Conservation (phyloP, 208 protist species). For the Leishmania aethiopica region DNA sequence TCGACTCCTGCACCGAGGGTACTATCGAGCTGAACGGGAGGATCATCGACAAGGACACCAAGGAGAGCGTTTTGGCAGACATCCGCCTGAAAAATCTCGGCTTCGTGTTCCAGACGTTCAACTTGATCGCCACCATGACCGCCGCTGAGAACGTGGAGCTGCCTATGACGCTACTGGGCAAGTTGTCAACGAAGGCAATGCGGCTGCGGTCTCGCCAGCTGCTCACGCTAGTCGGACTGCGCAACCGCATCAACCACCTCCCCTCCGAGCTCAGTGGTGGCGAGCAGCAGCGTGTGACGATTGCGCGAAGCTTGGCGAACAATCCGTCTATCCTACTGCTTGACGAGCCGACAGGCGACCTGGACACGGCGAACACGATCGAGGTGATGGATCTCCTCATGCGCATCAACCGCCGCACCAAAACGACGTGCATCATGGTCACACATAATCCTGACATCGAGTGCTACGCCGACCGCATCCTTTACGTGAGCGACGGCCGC, state of each 20-base stretch:
- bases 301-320: constrained; percentile 94
- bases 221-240: constrained; percentile 93
- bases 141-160: constrained; percentile 97
- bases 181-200: constrained; percentile 76
- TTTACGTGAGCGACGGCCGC: constrained; percentile 94
- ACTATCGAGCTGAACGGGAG: constrained; percentile 86
- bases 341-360: constrained; percentile 97
- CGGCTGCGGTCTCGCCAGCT: constrained; percentile 88
- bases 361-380: constrained; percentile 96
- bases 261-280: constrained; percentile 97
- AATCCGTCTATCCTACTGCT: constrained; percentile 95
- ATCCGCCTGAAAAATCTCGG: constrained; percentile 94
- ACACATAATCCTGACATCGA: constrained; percentile 98
- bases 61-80: constrained; percentile 83
- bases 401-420: constrained; percentile 91
- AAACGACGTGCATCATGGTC: constrained; percentile 97
- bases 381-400: constrained; percentile 98
- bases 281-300: constrained; percentile 97
- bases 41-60: constrained; percentile 60
- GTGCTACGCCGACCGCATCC: constrained; percentile 97
- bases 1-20: constrained; percentile 88
- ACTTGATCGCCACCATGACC: constrained; percentile 97
- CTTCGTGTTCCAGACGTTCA: constrained; percentile 99
- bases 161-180: constrained; percentile 95
- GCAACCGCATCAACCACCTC: constrained; percentile 95